Base-by-base conservation (phyloP, 768 basidiomycete species). In the Termitomyces bulborhizus region DNA sequence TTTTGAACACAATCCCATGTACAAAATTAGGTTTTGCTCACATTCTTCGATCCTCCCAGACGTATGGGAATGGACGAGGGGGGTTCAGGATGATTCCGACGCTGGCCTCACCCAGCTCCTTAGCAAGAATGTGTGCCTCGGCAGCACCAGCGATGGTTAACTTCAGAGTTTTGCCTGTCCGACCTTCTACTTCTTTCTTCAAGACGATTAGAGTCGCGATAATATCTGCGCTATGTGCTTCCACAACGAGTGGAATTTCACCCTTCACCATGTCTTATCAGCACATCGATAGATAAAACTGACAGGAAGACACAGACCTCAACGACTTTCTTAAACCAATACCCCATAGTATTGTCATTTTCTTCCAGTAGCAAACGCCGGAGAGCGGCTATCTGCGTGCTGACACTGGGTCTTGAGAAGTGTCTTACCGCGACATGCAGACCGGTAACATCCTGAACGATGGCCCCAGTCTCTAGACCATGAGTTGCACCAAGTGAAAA, bases 381-480 rank as follows among this genome's bases (percentile, higher is more conserved):
- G 44, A 97, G 71, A 4, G 82, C 74, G 13, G 85, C 86, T 57
- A 96, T 85, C 60, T 93, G 84, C n/a, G 85, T 88, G 68, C 92
- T 92, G 31, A 92, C 76, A 57, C 89, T 88, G 0, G 76, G 61
- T 68, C 73, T 63, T 37, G 74, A 56, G 21, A 71, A 71, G 63
- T 82, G 81, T 5, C 74, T 67, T 43, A 96, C 67, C 6, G 76
- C 67, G 58, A 95, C 69, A 64, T 92, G 90, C 4, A 93, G 65
- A 2, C 82, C 88, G 3, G 81, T 77, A 7, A 78, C 69, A 15
- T 85, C 81, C 63, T 88, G 79, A 37, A 86, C 63, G 54, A 92
- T 68, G 11, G 90, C 86, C 3, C 82, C 81, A 8, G 71, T 62
- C 58, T 85, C 78, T 16, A 92, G 72, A 57, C 76, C 79, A 58